Evolutionary conservation across 345 rosid genomes (phyloP), one percentile per base, ranked within the genome.

Genomic region (Lumnitzera racemosa): DNA sequence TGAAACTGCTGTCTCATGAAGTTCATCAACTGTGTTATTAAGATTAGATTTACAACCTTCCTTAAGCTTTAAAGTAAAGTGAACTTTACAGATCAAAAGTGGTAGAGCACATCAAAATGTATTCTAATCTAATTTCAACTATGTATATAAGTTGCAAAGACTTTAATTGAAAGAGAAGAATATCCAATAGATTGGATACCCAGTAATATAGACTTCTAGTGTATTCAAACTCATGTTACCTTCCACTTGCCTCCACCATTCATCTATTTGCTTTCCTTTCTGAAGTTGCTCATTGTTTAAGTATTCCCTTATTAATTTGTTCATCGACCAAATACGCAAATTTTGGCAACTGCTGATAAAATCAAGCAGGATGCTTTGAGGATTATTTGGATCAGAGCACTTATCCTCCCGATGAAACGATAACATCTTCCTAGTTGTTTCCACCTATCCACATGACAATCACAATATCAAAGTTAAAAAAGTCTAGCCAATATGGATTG

Each of bases 191-290:
- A 36, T 36, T 36, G 43, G 43, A 9, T 36, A 7, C 43, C 7
- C 43, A 5, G 7, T 36, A 36, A 36, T 4, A 4, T 5, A 36
- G 43, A 36, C 7, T 4, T 36, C 3, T 5, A 36, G 11, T 36
- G 43, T 9, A 7, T 36, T 56, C 41, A n/a, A 51, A 61, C 67
- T 41, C 50, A 61, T 64, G 64, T 66, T 78, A 94, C 97, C 99
- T 85, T 94, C 80, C 55, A 72, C 89, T 71, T 80, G 90, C 74
- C 82, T 84, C 99, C 97, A 90, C 97, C 99, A 94, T 78, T 94
- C 99, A 79, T 94, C 97, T 59, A 90, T 94, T 75, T 90, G 99
- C 72, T 84, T 94, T 73, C 97, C 99, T 72, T 90, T 94, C 74
- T 83, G 84, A 72, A 94, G 81, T 62, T 94, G 96, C 63, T 94